These are phyloP conservation scores for Chaetomium sp. DNA, from an alignment of 2,329 filamentous ascomycete genomes.

Conservation along the genomic window DNA sequence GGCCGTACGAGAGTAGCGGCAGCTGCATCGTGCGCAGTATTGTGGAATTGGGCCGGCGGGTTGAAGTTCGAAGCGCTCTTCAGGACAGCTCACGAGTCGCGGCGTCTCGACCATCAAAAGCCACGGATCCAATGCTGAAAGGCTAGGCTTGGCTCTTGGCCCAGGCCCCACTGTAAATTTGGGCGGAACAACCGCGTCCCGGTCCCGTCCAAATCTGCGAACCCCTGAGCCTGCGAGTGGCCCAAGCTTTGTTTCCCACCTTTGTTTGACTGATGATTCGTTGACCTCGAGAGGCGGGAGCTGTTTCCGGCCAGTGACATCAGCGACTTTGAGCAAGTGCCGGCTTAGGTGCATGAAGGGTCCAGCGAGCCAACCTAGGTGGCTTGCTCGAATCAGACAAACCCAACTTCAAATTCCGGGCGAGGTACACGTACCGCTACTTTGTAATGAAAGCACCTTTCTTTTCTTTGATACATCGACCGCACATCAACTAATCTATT, in stretches of 20 bases:
- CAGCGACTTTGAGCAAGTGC: constrained; percentile 20
- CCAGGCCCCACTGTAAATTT: constrained; percentile 21
- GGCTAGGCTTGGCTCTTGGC: constrained; percentile 20
- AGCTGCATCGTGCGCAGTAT: constrained; percentile 62
- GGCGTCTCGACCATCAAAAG: constrained; percentile 26
- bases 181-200: constrained; percentile 33
- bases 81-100: constrained; percentile 34
- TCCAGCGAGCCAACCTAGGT: neutral
- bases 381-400: neutral
- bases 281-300: neutral
- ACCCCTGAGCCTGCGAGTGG: neutral
- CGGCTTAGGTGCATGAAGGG: constrained; percentile 28
- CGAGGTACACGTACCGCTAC: too few species aligned
- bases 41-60: constrained; percentile 37
- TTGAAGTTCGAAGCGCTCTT: constrained; percentile 34
- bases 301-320: constrained; percentile 31
- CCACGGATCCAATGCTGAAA: constrained; percentile 26
- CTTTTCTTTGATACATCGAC: neutral
- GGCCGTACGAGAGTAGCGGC: constrained; percentile 61
- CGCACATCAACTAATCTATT: neutral
- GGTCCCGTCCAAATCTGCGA: neutral
- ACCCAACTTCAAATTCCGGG: neutral
- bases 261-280: neutral
- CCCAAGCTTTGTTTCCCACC: neutral
- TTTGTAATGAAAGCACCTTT: neutral